These are phyloP conservation scores for Potentilla sterilis DNA, from an alignment of 306 rosid genomes.

Conservation along the genomic window DNA sequence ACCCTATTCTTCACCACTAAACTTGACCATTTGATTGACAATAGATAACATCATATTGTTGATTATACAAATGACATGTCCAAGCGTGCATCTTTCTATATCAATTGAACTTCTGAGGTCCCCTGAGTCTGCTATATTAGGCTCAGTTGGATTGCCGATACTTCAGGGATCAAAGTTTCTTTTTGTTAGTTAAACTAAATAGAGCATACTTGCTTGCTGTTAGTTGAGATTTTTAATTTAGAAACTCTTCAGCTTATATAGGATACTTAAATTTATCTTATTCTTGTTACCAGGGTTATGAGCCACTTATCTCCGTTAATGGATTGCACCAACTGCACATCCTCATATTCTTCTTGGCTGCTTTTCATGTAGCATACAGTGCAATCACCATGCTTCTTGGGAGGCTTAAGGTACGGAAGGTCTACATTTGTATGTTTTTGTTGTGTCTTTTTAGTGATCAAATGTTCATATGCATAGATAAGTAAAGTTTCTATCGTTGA, in stretches of 20 bases:
- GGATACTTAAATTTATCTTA: neutral
- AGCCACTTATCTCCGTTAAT: constrained; percentile 62
- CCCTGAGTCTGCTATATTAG: neutral
- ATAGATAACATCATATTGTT: neutral
- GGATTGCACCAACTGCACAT: constrained; percentile 96
- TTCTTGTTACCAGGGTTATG: constrained; percentile 56
- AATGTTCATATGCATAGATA: constrained; percentile 2
- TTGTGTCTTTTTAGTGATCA: neutral
- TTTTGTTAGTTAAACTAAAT: no score
- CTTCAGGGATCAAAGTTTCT: neutral
- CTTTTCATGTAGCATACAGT: constrained; percentile 81
- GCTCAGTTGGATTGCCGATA: neutral
- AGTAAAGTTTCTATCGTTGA: neutral
- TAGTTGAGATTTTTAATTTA: no score
- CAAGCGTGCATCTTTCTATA: neutral
- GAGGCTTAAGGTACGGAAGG: constrained; percentile 67
- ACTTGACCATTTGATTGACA: constrained; percentile 3
- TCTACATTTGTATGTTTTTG: neutral
- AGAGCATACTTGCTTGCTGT: no score
- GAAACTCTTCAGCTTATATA: no score
- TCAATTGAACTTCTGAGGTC: neutral
- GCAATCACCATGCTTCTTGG: constrained; percentile 97
- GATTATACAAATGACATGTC: neutral
- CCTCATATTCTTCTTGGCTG: constrained; percentile 90
- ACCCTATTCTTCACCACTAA: constrained; percentile 1